Evolutionary conservation across 805 yeast species (phyloP).

Genomic region (Helenozyma rhizophorensis): DNA sequence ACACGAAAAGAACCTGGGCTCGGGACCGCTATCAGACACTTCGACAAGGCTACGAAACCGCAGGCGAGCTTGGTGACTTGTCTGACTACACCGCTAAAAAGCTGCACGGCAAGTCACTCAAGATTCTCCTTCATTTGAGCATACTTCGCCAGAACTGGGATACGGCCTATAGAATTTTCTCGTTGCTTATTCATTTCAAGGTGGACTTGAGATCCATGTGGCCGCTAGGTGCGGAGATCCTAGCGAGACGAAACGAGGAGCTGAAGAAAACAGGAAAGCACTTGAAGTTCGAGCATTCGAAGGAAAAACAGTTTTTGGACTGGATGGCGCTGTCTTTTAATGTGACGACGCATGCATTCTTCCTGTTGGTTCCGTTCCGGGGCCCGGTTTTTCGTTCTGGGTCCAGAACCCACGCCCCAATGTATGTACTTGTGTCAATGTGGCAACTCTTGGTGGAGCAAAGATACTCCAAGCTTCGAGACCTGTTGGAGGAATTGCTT

Average conservation of each 20-base stretch:
- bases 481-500: constrained; percentile 31
- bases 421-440: constrained; percentile 35
- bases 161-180: constrained; percentile 49
- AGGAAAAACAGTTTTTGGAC: constrained; percentile 30
- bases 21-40: constrained; percentile 5
- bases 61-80: constrained; percentile 8
- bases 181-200: constrained; percentile 42
- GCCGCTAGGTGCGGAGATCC: constrained; percentile 60
- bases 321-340: constrained; percentile 32
- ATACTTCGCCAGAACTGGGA: constrained; percentile 50
- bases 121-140: constrained; percentile 45
- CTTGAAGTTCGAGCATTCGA: constrained; percentile 8
- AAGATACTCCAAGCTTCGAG: constrained; percentile 30
- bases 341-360: constrained; percentile 4
- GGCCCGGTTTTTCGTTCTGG: constrained; percentile 41
- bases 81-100: constrained; percentile 10
- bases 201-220: constrained; percentile 56
- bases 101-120: constrained; percentile 33
- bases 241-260: constrained; percentile 17
- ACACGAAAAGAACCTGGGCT: constrained; percentile 7
- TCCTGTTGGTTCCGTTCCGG: constrained; percentile 8
- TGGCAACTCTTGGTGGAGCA: constrained; percentile 41
- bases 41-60: constrained; percentile 14
- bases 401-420: constrained; percentile 36
- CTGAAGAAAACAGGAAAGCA: background rate